A percentile compares a stretch with the other conserved stretches of the same genome.
These are phyloP conservation scores for Rhododendron simsii DNA, from an alignment of 148 eudicot species.

Conservation along the genomic window DNA sequence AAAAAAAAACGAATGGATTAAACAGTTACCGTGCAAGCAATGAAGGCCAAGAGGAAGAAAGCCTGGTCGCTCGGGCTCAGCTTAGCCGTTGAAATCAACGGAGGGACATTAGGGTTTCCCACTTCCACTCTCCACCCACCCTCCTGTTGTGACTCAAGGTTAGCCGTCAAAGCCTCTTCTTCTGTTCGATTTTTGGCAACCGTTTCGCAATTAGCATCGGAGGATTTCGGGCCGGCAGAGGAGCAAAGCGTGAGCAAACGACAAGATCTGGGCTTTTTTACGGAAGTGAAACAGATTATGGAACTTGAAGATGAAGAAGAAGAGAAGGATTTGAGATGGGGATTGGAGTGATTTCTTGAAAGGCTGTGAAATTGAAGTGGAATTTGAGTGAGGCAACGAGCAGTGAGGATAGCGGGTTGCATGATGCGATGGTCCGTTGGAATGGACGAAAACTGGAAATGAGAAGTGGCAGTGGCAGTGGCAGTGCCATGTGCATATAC, in stretches of 20 bases:
- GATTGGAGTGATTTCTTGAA: no score
- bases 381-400: neutral
- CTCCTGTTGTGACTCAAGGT: neutral
- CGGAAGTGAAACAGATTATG: neutral
- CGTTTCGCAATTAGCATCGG: neutral
- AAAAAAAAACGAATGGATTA: neutral
- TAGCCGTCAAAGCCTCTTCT: conserved; percentile 3
- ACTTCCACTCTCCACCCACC: conserved; percentile 30
- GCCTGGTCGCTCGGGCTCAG: conserved; percentile 61
- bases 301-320: neutral
- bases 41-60: conserved; percentile 60
- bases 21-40: conserved; percentile 57
- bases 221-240: conserved; percentile 8
- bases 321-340: conserved; percentile 3
- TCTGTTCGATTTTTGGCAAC: neutral
- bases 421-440: neutral
- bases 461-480: neutral
- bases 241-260: conserved; percentile 11
- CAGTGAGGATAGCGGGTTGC: neutral
- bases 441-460: neutral
- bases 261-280: neutral
- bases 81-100: conserved; percentile 28
- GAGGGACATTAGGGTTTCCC: conserved; percentile 35
- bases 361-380: neutral
- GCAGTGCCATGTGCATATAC: neutral